These are phyloP conservation scores for Rubroboletus pulcherrimus DNA, from an alignment of 768 basidiomycete species.

Conservation along the genomic window DNA sequence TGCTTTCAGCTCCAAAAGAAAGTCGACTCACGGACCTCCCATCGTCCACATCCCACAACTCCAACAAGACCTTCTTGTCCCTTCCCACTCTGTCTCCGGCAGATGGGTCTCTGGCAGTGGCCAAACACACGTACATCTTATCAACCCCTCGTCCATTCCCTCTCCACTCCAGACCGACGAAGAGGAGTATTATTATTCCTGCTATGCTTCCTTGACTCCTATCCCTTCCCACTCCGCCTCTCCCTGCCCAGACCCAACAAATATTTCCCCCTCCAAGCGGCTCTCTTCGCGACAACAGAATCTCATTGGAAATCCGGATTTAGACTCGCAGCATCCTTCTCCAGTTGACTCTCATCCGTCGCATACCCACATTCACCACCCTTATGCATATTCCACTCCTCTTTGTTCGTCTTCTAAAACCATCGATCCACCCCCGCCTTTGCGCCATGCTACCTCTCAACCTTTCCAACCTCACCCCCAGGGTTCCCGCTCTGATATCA, in stretches of 20 bases:
- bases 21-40: constrained; percentile 19
- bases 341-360: constrained; percentile 13
- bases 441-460: constrained; percentile 24
- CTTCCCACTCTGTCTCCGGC: constrained; percentile 11
- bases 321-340: constrained; percentile 17
- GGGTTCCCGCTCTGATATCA: not conserved
- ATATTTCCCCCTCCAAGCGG: constrained; percentile 14
- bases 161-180: constrained; percentile 30
- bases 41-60: constrained; percentile 11
- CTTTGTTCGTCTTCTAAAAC: constrained; percentile 3
- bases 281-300: constrained; percentile 17
- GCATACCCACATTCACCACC: constrained; percentile 38
- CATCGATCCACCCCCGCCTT: not conserved
- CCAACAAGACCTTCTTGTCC: constrained; percentile 6
- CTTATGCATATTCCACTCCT: constrained; percentile 47
- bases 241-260: constrained; percentile 12
- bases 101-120: constrained; percentile 16
- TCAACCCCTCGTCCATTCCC: constrained; percentile 12
- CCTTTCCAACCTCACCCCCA: constrained; percentile 21
- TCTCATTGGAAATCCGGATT: constrained; percentile 15
- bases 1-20: constrained; percentile 27
- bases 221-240: constrained; percentile 9
- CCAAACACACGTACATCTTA: constrained; percentile 6
- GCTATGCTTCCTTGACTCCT: constrained; percentile 41
- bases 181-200: constrained; percentile 51